phyloP scores from a whole-genome alignment of 441 rosid genomes.

The Populus trichocarpa region DNA sequence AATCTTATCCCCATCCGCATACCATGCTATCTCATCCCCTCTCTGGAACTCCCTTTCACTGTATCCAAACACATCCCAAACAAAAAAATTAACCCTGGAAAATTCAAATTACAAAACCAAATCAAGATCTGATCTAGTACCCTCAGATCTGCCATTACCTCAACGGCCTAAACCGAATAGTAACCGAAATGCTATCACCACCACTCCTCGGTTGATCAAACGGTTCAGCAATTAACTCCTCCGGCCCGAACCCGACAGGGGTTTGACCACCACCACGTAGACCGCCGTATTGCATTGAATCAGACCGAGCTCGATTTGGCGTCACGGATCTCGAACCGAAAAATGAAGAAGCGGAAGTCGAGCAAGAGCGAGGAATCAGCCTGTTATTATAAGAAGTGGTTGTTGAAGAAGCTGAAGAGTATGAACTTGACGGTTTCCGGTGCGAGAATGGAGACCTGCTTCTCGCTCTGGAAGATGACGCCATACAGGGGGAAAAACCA shows the following conservation, averaged over 20 bases:
- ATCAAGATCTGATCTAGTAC: constrained; percentile 48
- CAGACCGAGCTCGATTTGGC: constrained; percentile 59
- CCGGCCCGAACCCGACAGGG: constrained; percentile 57
- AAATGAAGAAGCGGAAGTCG: constrained; percentile 68
- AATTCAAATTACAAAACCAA: constrained; percentile 5
- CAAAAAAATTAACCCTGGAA: neutral
- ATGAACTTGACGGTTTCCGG: constrained; percentile 70
- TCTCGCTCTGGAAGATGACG: constrained; percentile 78
- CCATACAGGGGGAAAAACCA: constrained; percentile 30
- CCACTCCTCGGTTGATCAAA: constrained; percentile 56
- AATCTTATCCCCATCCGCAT: constrained; percentile 87
- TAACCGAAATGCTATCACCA: constrained; percentile 95
- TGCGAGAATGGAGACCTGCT: constrained; percentile 88
- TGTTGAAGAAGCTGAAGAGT: constrained; percentile 71
- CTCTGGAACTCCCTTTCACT: constrained; percentile 92
- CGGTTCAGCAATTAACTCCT: constrained; percentile 51
- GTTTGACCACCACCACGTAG: constrained; percentile 37
- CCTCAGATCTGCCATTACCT: constrained; percentile 84
- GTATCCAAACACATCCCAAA: constrained; percentile 30
- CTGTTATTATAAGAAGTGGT: constrained; percentile 55
- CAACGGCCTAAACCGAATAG: constrained; percentile 94
- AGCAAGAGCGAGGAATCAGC: constrained; percentile 75
- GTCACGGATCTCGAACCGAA: constrained; percentile 75
- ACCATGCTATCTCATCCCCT: constrained; percentile 99
- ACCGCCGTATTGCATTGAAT: constrained; percentile 40